Evolutionary conservation across 2,329 filamentous ascomycete genomes (phyloP), one percentile per base, ranked within the genome.

Genomic region (Helotiales sp.): DNA sequence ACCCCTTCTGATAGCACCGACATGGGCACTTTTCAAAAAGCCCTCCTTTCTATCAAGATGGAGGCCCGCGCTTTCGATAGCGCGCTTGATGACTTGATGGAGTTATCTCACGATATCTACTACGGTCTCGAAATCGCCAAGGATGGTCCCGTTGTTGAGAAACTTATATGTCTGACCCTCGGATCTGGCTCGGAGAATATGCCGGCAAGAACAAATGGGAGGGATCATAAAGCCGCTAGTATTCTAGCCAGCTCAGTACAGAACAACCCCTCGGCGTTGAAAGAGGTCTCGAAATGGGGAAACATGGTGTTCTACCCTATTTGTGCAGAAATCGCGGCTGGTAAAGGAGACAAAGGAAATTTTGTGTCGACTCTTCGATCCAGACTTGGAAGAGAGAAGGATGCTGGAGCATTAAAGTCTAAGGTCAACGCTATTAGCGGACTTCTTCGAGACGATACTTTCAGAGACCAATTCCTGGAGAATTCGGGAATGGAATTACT

Each of bases 21-120:
- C 44, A 74, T 74, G 12, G 68, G 71, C 12, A 73, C 70, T 7
- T 83, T 83, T 65, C 68, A 73, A 56, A 71, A 76, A 24, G 79
- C 81, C 8, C 72, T 87, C 49, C 71, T 76, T 31, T 73, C 78
- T 36, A 69, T 87, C 50, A 81, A 81, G 65, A 76, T 71, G 47
- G 75, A 76, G 19, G 64, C 66, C 6, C 63, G 64, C 38, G 55
- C 61, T 50, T 62, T 69, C 60, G 62, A 67, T 33, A 47, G 57
- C 6, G 69, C 72, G 0, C 76, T 89, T 7, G 78, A 81, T 31
- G 77, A 77, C 31, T 77, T 89, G n/a, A 77, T 81, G 60, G 85
- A 89, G 6, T 73, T 88, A 27, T 81, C 85, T 0, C 85, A 89
- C 70, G 86, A 88, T 70, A 83, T 88, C 61, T 89, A 87, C 74